Conservation (phyloP, 2,329 filamentous ascomycete species). For the Fusarium sp. region DNA sequence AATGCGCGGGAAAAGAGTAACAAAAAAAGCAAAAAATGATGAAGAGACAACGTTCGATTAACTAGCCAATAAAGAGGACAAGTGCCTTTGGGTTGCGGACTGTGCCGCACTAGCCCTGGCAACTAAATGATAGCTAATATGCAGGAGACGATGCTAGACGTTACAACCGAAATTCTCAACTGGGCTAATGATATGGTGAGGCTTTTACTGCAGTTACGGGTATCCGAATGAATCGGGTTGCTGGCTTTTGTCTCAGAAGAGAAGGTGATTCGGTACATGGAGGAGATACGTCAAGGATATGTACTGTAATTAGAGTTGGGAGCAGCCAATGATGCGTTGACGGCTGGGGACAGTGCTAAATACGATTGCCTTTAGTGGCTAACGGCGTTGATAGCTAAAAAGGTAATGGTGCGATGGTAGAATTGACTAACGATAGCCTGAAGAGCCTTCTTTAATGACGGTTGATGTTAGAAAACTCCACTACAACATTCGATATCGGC, state of each 20-base stretch:
- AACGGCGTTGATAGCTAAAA: no score
- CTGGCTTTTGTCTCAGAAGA: not conserved
- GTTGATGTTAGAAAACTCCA: no score
- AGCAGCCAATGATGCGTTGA: no score
- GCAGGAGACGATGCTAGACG: not conserved
- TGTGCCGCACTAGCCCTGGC: not conserved
- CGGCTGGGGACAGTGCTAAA: no score
- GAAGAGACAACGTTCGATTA: not conserved
- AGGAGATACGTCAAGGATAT: no score
- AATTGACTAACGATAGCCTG: no score
- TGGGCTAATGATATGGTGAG: not conserved
- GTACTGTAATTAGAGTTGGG: no score
- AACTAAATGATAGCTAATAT: not conserved
- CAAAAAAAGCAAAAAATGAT: not conserved
- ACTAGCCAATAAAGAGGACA: not conserved
- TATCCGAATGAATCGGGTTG: constrained; percentile 5
- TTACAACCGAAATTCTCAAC: not conserved
- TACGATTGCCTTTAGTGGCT: no score
- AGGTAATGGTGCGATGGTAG: no score
- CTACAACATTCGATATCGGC: not conserved
- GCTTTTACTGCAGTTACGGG: constrained; percentile 27
- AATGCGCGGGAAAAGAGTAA: not conserved
- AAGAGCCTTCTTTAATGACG: no score
- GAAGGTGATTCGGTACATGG: no score
- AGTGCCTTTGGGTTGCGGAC: not conserved